Conservation (phyloP, 1,284 basidiomycete species). For the Ustilago hordei region DNA sequence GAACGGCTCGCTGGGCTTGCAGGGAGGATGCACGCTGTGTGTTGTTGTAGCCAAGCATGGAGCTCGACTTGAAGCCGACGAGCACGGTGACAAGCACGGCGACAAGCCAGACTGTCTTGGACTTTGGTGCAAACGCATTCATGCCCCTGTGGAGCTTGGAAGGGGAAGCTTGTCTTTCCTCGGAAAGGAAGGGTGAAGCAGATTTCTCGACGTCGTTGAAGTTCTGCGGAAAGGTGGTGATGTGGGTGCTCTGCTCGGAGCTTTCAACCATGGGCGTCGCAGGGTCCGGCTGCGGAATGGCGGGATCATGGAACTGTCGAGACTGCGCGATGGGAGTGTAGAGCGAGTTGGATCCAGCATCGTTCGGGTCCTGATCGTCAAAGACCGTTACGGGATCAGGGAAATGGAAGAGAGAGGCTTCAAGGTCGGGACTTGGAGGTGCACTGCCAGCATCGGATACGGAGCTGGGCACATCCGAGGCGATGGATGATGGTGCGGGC, state of each 20-base stretch:
- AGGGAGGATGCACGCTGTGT: background rate
- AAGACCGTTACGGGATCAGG: conserved; percentile 38
- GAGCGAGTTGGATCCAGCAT: conserved; percentile 27
- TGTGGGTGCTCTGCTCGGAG: background rate
- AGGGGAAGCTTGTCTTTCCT: conserved; percentile 1
- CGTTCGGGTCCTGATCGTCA: conserved; percentile 8
- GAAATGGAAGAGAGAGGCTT: conserved; percentile 37
- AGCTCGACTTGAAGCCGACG: conserved; percentile 24
- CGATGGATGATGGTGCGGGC: conserved; percentile 21
- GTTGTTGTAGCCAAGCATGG: conserved; percentile 2
- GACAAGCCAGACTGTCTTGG: conserved; percentile 32
- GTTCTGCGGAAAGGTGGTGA: background rate
- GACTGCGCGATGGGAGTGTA: conserved; percentile 19
- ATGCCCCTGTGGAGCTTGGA: conserved; percentile 8
- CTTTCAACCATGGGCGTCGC: background rate
- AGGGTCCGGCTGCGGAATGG: background rate
- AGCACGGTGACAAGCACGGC: conserved; percentile 26
- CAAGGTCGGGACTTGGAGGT: conserved; percentile 25
- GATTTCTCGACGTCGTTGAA: conserved; percentile 19
- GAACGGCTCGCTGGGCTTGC: background rate
- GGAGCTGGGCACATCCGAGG: conserved; percentile 25
- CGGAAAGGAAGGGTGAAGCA: background rate
- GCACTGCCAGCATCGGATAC: conserved; percentile 12
- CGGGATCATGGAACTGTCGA: background rate
- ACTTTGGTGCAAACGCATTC: conserved; percentile 1